phyloP scores from a whole-genome alignment of 345 rosid species.

The Acer yangbiense region DNA sequence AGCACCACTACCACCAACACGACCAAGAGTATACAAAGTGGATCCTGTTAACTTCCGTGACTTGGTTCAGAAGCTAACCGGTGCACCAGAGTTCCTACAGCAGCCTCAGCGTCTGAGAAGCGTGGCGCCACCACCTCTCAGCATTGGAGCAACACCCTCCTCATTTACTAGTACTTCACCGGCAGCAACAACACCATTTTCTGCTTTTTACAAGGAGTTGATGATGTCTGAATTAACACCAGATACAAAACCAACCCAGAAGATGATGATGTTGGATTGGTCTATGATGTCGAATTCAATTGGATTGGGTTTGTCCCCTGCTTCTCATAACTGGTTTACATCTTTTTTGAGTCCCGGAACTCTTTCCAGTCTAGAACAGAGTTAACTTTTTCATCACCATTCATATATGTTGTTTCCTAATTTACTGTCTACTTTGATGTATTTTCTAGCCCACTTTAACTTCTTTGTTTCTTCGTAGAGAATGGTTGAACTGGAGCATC shows the following conservation, averaged over 20 bases:
- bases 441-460: neutral
- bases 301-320: slow-evolving; percentile 48
- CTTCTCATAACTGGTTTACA: slow-evolving; percentile 55
- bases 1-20: slow-evolving; percentile 63
- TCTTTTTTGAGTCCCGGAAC: slow-evolving; percentile 62
- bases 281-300: slow-evolving; percentile 23
- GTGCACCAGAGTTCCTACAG: slow-evolving; percentile 34
- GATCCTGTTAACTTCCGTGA: slow-evolving; percentile 74
- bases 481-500: no score
- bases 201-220: slow-evolving; percentile 34
- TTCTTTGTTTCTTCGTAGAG: no score
- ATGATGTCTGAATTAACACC: slow-evolving; percentile 24
- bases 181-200: slow-evolving; percentile 23
- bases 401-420: neutral
- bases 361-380: slow-evolving; percentile 50
- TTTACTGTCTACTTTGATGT: neutral
- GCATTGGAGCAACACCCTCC: slow-evolving; percentile 15
- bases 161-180: slow-evolving; percentile 21
- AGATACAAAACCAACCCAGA: slow-evolving; percentile 10
- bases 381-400: neutral
- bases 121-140: slow-evolving; percentile 52
- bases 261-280: slow-evolving; percentile 16
- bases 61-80: slow-evolving; percentile 87
- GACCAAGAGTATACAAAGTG: slow-evolving; percentile 75
- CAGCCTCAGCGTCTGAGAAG: slow-evolving; percentile 34